These are phyloP conservation scores for Aureobasidium sp. DNA, from an alignment of 2,329 filamentous ascomycete species.

Conservation along the genomic window DNA sequence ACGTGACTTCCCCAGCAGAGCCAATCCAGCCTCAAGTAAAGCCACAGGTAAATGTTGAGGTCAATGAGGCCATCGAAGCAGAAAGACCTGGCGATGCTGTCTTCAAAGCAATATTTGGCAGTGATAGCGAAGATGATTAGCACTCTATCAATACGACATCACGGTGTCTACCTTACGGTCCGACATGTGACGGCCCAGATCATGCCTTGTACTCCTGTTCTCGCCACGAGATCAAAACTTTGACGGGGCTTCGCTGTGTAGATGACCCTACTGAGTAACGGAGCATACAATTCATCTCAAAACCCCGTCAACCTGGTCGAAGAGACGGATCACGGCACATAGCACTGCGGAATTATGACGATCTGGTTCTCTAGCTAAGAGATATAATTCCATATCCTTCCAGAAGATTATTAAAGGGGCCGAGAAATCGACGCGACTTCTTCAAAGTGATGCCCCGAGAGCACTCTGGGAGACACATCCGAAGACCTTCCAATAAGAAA, in stretches of 20 bases:
- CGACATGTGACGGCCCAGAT: neutral
- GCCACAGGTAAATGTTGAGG: constrained; percentile 57
- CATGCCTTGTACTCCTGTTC: neutral
- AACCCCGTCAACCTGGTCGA: neutral
- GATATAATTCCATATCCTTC: neutral
- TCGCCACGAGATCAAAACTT: neutral
- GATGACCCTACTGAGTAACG: neutral
- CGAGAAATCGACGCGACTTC: neutral
- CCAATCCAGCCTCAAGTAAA: constrained; percentile 14
- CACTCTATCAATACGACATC: neutral
- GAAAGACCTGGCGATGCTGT: constrained; percentile 71
- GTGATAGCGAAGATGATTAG: constrained; percentile 47
- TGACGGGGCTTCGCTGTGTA: neutral
- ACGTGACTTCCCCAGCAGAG: constrained; percentile 20
- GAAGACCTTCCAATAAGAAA: neutral
- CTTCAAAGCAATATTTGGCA: constrained; percentile 88
- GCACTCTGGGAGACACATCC: neutral
- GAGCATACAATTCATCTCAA: neutral
- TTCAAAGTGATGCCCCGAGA: neutral
- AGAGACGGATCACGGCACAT: neutral
- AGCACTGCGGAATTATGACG: neutral
- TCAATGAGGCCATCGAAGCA: constrained; percentile 71
- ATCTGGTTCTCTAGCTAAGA: neutral
- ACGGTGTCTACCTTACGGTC: neutral
- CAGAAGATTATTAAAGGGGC: constrained; percentile 1